Base-by-base conservation (phyloP, 2,329 filamentous ascomycete genomes). In the Pestalotiopsis fici region DNA sequence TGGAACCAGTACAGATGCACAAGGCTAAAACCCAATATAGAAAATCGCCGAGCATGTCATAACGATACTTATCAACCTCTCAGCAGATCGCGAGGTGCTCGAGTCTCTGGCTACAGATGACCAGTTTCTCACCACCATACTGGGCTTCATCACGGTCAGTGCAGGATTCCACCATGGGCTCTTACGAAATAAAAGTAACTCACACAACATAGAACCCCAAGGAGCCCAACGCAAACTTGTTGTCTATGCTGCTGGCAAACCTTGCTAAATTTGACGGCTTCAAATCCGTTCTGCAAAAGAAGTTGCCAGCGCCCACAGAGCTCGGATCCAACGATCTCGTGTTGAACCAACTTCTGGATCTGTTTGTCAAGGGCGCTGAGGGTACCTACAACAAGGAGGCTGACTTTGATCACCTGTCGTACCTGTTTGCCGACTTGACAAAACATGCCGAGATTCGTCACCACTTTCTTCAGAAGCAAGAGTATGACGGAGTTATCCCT, bases 161-260 rank as follows among this genome's bases (percentile, higher is more conserved):
- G 74, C 54, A 67, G 65, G 54, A 43, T 25, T 57, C 50, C 61
- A 25, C 15, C n/a, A 13, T 23, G 15, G n/a, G 18, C 13, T 1
- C 56, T 13, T 21, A 31, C 5, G 15, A 27, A 18, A 9, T 15
- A 27, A 21, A 35, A 1, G 28, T 31, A 7, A 35, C 11, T 59
- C 15, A 59, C n/a, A 23, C 12, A 12, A 21, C 6, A 59, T n/a
- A 93, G 91, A 87, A 89, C 73, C 83, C 88, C 3, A 89, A 91
- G 64, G 95, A 98, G 77, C 86, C 88, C 35, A 95, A 95, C 76
- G 94, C 93, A 64, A 92, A 98, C 76, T 87, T 96, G 54, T 83
- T 97, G 59, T 90, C 94, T 59, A 98, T 98, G 94, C 87, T 99
- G 15, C 86, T 98, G 27, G 94, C 96, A 78, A 99, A 99, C 76